Evolutionary conservation across 2,329 filamentous ascomycete genomes (phyloP), one percentile per base, ranked within the genome.

Genomic region (Talaromyces sp.): DNA sequence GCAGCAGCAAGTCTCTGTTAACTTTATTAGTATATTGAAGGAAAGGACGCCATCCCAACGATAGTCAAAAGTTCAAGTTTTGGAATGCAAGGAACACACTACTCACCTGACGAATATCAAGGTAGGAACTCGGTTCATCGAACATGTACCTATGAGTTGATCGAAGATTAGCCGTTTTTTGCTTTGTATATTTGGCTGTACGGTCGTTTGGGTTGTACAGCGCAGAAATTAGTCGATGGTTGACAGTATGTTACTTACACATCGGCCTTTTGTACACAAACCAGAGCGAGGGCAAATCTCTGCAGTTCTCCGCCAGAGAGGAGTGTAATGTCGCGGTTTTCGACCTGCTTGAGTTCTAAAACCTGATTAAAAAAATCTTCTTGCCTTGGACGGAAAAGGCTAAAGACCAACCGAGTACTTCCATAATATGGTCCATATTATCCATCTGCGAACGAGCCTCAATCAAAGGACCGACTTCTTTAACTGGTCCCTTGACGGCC

Each of bases 271-370:
- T 98, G 93, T 25, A 98, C 93, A 72, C 93, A 96, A 65, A 96
- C 92, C 57, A 93, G 91, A 71, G 91, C 95, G 69, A 99, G 97
- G 70, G 95, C 95, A 71, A 99, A 99, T 78, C 95, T 90, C 79
- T 99, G 95, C 73, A 99, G 85, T 79, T 99, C 96, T 84, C 95
- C 95, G 85, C 95, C 96, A 66, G 95, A 99, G 25, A 99, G 86
- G 39, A 91, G 85, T 69, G 85, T 87, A 69, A 99, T 90, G 66
- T 98, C 93, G 79, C 96, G 91, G 68, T 97, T 91, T 77, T 91
- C 86, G 67, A 99, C 93, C 72, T 96, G 91, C 70, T 88, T 86
- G 65, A 98, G 82, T 76, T 98, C 93, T 86, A 62, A 8, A 39
- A n/a, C 44, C 58, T 32, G 47, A 54, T 72, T 64, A 71, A 68